These are phyloP conservation scores for Fusarium equiseti DNA, from an alignment of 2,329 filamentous ascomycete species.

Conservation along the genomic window DNA sequence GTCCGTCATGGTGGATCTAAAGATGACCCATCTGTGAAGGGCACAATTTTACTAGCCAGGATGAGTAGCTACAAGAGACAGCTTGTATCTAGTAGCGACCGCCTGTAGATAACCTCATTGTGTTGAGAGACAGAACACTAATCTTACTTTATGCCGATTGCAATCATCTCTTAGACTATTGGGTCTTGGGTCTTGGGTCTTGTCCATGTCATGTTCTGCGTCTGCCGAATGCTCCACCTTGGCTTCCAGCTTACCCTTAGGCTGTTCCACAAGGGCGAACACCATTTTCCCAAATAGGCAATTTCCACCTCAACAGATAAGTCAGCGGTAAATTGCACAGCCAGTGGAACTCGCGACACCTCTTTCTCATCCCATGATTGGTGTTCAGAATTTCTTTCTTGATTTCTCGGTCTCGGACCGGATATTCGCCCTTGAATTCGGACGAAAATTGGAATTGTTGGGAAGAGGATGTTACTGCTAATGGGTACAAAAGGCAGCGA, in stretches of 20 bases:
- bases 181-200: accelerated
- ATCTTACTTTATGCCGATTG: not conserved
- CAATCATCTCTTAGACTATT: accelerated
- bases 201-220: not conserved
- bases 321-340: not conserved
- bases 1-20: not conserved
- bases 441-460: not conserved
- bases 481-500: not conserved
- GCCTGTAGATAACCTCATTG: accelerated
- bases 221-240: not conserved
- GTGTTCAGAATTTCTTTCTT: not conserved
- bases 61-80: not conserved
- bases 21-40: not conserved
- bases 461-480: not conserved
- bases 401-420: not conserved
- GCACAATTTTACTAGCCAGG: no score
- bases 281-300: conserved; percentile 28
- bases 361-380: not conserved
- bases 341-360: not conserved
- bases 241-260: not conserved
- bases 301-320: conserved; percentile 3
- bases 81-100: not conserved
- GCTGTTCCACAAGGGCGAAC: not conserved
- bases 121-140: not conserved
- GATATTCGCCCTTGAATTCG: not conserved